These are phyloP conservation scores for Clonostachys sp. DNA, from an alignment of 2,329 filamentous ascomycete genomes.

Conservation along the genomic window DNA sequence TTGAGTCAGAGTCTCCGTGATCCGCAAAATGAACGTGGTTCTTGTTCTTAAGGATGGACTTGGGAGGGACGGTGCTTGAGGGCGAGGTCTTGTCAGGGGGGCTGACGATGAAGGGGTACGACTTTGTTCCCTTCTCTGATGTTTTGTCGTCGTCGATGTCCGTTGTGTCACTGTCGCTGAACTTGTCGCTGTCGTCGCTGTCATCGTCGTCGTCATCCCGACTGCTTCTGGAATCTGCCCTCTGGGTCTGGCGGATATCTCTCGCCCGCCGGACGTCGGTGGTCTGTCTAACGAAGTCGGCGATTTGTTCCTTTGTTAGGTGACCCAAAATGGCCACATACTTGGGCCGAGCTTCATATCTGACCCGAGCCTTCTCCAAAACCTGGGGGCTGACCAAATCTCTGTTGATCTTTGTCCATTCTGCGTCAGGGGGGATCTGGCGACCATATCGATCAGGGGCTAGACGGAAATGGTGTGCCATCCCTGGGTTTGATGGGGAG, in stretches of 20 bases:
- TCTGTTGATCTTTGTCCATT: slow-evolving; percentile 53
- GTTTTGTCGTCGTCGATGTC: slow-evolving; percentile 25
- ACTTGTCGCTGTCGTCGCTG: slow-evolving; percentile 19
- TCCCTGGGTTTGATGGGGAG: slow-evolving; percentile 23
- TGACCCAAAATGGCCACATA: slow-evolving; percentile 57
- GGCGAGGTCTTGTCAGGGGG: slow-evolving; percentile 26
- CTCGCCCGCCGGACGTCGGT: slow-evolving; percentile 39
- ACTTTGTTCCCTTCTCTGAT: slow-evolving; percentile 20
- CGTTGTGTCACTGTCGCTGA: slow-evolving; percentile 21
- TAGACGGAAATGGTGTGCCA: slow-evolving; percentile 25
- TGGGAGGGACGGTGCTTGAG: slow-evolving; percentile 34
- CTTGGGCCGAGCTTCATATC: slow-evolving; percentile 54
- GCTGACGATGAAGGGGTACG: slow-evolving; percentile 28
- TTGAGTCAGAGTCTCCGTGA: slow-evolving; percentile 35
- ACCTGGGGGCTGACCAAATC: slow-evolving; percentile 50
- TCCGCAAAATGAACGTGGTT: slow-evolving; percentile 51
- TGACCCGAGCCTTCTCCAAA: slow-evolving; percentile 44
- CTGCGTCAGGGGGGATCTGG: slow-evolving; percentile 49
- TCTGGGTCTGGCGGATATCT: slow-evolving; percentile 7
- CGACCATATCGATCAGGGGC: slow-evolving; percentile 53
- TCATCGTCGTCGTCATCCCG: slow-evolving; percentile 21
- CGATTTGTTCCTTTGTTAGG: slow-evolving; percentile 45
- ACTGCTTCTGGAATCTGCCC: slow-evolving; percentile 24
- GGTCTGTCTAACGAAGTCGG: slow-evolving; percentile 43
- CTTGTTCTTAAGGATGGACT: slow-evolving; percentile 58